Evolutionary conservation across 257 asterid genomes (phyloP), one percentile per base, ranked within the genome.

Genomic region (Penstemon newberryi): DNA sequence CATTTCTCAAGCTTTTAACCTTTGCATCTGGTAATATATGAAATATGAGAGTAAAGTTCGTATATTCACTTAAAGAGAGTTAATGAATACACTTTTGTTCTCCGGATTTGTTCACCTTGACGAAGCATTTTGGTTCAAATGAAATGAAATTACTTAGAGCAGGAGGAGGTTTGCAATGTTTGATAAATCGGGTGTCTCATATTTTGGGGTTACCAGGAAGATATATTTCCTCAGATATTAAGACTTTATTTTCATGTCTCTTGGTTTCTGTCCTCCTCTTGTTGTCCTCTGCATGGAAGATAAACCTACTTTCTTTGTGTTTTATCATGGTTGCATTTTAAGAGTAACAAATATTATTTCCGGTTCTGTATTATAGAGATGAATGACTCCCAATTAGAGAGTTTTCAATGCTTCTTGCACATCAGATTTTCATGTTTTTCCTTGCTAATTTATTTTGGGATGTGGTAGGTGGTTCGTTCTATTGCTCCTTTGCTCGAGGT

Each of bases 391-490:
- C 56, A 42, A 61, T 65, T 61, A 56, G 46, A 46, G 65, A 59
- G 56, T 15, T 57, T 65, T 18, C 18, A 5, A 8, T 64, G 51
- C 49, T 60, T 52, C 46, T 56, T 18, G 43, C 40, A 0, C 42
- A 56, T 64, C 42, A 4, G 39, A 56, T 12, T n/a, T 63, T 39
- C 13, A 56, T 67, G 10, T 42, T 49, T 67, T 49, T 50, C 38
- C 46, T 51, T 72, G 18, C 12, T 42, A 37, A 44, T 66, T 70
- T 60, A 41, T 51, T 53, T 65, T 46, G 64, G 67, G 78, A 60
- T 62, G 58, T 74, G 63, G 74, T 85, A 94, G 99, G 87, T 94
- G 56, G 96, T 91, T 71, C 95, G 96, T 67, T 94, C 99, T 62
- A 76, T 94, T 77, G 86, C 96, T 69, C 96, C 96, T 59, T 73